Percentiles rank a stretch among this genome's conserved stretches.
Evolutionary conservation across 257 asterid species (phyloP).

Genomic region (Plantago ovata): DNA sequence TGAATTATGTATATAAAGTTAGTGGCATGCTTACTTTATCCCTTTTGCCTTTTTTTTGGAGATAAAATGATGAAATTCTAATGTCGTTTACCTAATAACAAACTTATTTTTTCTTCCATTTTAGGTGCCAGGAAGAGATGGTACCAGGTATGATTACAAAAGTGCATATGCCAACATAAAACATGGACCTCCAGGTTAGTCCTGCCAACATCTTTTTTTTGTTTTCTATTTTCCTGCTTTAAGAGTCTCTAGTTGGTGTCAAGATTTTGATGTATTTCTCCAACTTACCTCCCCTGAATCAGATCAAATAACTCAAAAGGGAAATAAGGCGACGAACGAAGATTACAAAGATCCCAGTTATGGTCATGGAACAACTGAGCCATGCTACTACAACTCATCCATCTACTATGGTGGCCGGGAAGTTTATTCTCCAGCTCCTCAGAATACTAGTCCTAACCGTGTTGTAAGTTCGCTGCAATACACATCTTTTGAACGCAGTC

Average conservation of each 20-base stretch:
- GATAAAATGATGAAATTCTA: too few relatives aligned
- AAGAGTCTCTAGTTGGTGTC: not conserved
- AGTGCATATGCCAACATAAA: slow-evolving; percentile 26
- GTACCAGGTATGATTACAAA: slow-evolving; percentile 23
- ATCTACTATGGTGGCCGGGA: slow-evolving; percentile 81
- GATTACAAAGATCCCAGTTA: slow-evolving; percentile 27
- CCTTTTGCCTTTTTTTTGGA: too few relatives aligned
- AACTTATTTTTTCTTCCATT: not conserved
- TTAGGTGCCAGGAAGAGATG: slow-evolving; percentile 54
- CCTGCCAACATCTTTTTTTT: not conserved
- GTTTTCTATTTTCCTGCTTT: not conserved
- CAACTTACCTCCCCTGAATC: slow-evolving; percentile 8
- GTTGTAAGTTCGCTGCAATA: slow-evolving; percentile 34
- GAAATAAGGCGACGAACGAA: slow-evolving; percentile 22
- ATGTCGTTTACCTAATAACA: too few relatives aligned
- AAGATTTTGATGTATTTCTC: not conserved
- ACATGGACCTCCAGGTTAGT: slow-evolving; percentile 42
- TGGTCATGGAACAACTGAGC: slow-evolving; percentile 42
- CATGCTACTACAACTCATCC: slow-evolving; percentile 73
- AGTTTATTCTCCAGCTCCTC: slow-evolving; percentile 47
- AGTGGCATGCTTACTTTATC: not conserved
- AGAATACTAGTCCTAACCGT: slow-evolving; percentile 30
- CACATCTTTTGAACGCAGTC: not conserved
- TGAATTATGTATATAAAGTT: not conserved
- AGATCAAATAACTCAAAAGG: slow-evolving; percentile 36